A percentile compares a stretch with the other conserved stretches of the same genome.
Evolutionary conservation across 2,329 filamentous ascomycete genomes (phyloP).

Genomic region (Colletotrichum ledebouriae): DNA sequence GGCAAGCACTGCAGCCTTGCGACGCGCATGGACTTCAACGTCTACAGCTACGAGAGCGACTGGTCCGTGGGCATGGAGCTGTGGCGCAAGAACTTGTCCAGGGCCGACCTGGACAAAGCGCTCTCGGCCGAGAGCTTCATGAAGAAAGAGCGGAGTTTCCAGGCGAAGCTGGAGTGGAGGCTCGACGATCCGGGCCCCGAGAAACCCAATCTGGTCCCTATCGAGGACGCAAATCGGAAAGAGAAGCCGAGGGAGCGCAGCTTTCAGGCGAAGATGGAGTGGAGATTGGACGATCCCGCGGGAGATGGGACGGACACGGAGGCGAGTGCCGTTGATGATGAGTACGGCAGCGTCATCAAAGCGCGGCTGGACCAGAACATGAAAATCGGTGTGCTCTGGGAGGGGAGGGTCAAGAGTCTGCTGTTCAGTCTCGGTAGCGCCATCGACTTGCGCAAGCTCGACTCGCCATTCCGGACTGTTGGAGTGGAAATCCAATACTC

Average conservation of each 20-base stretch:
- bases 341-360: conserved; percentile 89
- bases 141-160: conserved; percentile 58
- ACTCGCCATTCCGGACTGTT: conserved; percentile 82
- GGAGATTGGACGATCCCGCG: conserved; percentile 56
- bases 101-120: conserved; percentile 31
- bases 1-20: conserved; percentile 86
- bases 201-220: not conserved
- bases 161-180: conserved; percentile 64
- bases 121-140: conserved; percentile 43
- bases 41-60: conserved; percentile 97
- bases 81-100: conserved; percentile 76
- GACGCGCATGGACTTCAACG: conserved; percentile 95
- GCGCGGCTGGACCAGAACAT: conserved; percentile 90
- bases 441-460: conserved; percentile 81
- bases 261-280: conserved; percentile 68
- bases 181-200: conserved; percentile 53
- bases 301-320: conserved; percentile 42
- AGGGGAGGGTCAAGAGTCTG: conserved; percentile 91
- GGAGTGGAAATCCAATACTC: conserved; percentile 88
- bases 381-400: conserved; percentile 89
- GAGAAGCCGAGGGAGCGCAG: conserved; percentile 56
- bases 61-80: conserved; percentile 93
- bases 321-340: conserved; percentile 61
- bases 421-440: conserved; percentile 91
- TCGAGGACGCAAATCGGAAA: not conserved